Percentiles rank a stretch among this genome's conserved stretches.
Conservation (phyloP, 495 filamentous ascomycete species). For the Pseudevernia furfuracea region DNA sequence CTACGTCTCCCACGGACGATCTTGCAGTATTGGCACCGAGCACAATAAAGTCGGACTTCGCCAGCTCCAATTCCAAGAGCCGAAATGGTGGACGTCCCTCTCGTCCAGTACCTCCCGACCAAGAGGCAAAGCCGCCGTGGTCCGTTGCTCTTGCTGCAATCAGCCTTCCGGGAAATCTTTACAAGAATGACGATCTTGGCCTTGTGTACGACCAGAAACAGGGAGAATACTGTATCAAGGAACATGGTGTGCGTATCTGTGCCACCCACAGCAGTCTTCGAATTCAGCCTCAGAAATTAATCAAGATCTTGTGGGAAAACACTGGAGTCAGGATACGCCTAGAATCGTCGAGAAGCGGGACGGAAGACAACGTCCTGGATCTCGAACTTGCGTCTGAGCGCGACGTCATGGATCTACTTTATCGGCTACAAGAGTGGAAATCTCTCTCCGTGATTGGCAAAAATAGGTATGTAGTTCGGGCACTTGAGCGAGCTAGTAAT, state of each 20-base stretch:
- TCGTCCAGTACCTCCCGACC: not conserved
- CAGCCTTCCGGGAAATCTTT: not conserved
- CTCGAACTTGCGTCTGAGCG: conserved; percentile 31
- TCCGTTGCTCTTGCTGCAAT: conserved; percentile 12
- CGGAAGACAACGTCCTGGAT: conserved; percentile 29
- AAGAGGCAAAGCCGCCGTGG: conserved; percentile 11
- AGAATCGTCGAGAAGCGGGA: conserved; percentile 27
- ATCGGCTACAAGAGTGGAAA: not conserved
- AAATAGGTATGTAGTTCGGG: not conserved
- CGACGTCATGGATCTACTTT: conserved; percentile 26
- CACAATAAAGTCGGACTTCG: conserved; percentile 10
- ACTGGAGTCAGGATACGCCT: conserved; percentile 35
- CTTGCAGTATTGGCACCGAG: conserved; percentile 5
- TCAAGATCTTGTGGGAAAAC: conserved; percentile 22
- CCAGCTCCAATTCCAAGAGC: not conserved
- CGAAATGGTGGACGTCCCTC: not conserved
- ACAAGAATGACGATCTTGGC: conserved; percentile 8
- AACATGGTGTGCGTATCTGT: not conserved
- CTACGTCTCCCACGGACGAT: conserved; percentile 1
- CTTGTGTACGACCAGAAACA: conserved; percentile 13
- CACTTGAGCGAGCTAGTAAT: not conserved
- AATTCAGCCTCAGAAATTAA: conserved; percentile 24
- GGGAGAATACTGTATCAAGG: conserved; percentile 6
- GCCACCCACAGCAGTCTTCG: not conserved
- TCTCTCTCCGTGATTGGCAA: not conserved